A percentile compares a stretch with the other conserved stretches of the same genome.
These are phyloP conservation scores for Halophytophthora polymorphica DNA, from an alignment of 352 stramenopile genomes.

Conservation along the genomic window DNA sequence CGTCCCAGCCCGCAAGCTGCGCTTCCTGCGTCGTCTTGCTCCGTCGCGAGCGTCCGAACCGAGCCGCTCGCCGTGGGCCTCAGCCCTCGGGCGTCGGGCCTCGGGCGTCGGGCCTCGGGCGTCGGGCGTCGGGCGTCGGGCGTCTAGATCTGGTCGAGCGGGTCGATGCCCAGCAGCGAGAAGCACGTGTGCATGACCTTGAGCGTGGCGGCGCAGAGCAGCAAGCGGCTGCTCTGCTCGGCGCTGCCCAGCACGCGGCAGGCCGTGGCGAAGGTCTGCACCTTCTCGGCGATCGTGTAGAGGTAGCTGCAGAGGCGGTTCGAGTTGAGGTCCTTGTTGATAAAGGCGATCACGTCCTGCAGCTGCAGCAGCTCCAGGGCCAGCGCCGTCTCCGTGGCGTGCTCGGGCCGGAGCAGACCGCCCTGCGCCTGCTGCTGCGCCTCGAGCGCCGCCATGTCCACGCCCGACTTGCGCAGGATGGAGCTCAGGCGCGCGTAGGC, in stretches of 20 bases:
- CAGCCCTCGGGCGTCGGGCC: too few relatives aligned
- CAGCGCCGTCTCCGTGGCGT: constrained; percentile 90
- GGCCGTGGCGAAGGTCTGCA: constrained; percentile 98
- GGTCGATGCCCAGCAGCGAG: constrained; percentile 91
- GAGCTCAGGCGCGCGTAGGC: constrained; percentile 96
- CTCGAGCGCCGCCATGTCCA: constrained; percentile 76
- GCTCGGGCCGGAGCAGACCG: constrained; percentile 59
- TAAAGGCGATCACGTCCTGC: constrained; percentile 92
- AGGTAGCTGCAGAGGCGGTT: constrained; percentile 98
- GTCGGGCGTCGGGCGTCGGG: too few relatives aligned
- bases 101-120: too few relatives aligned
- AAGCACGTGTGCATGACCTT: constrained; percentile 95
- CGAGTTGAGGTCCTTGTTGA: constrained; percentile 94
- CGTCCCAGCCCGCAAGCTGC: too few relatives aligned
- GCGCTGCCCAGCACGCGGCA: constrained; percentile 95
- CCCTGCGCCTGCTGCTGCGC: constrained; percentile 38
- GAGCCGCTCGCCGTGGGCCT: too few relatives aligned
- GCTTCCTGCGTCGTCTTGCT: too few relatives aligned
- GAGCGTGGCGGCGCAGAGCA: constrained; percentile 95
- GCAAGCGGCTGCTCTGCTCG: constrained; percentile 94
- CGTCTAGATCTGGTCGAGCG: constrained; percentile 93
- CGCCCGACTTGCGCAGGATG: constrained; percentile 94
- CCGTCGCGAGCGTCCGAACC: too few relatives aligned
- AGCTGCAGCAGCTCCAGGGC: constrained; percentile 95
- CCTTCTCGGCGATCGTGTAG: constrained; percentile 95